Evolutionary conservation across 2,329 filamentous ascomycete genomes (phyloP), one percentile per base, ranked within the genome.

Genomic region (Proliferodiscus dingleyae): DNA sequence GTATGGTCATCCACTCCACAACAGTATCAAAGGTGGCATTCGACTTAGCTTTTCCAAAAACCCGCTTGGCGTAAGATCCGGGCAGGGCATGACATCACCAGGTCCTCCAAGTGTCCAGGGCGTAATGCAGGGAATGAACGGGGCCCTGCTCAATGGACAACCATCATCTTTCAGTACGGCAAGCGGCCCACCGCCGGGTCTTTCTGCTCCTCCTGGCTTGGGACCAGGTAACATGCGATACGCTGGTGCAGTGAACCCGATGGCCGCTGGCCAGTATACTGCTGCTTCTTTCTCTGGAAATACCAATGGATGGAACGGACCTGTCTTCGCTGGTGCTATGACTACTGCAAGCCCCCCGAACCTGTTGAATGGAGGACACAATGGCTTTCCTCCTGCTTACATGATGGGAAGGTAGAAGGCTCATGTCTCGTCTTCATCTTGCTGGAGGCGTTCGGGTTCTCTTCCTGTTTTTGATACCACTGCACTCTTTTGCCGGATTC

Each of bases 1-100:
- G 1, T 96, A 97, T 60, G 93, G 93, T 0, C 81, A 85, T 40
- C 81, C 80, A 39, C 75, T 97, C 24, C 89, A 90, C 63, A 96
- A 95, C 68, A 95, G 89, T 60, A 79, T 89, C 61, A 96, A 95
- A 64, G 91, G 91, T 5, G 93, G 93, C 26, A 96, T 98, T 59
- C 84, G 93, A 19, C 74, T 98, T 45, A 95, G 89, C 66, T 98
- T 96, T 66, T 96, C 91, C 23, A 97, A 97, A 71, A 97, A 97
- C 59, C 93, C 93, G 0, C 76, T 97, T 2, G 93, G 93, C 18
- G 91, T 97, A 22, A 85, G 93, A 37, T 89, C 87, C 2, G 82
- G 81, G 21, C 88, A 90, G 60, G 73, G 58, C 9, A 58, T 62
- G 52, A 43, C 46, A 33, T 52, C 57, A 37, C 72, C 28, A 41